Base-by-base conservation (phyloP, 345 rosid species). In the Rhizophora apiculata region DNA sequence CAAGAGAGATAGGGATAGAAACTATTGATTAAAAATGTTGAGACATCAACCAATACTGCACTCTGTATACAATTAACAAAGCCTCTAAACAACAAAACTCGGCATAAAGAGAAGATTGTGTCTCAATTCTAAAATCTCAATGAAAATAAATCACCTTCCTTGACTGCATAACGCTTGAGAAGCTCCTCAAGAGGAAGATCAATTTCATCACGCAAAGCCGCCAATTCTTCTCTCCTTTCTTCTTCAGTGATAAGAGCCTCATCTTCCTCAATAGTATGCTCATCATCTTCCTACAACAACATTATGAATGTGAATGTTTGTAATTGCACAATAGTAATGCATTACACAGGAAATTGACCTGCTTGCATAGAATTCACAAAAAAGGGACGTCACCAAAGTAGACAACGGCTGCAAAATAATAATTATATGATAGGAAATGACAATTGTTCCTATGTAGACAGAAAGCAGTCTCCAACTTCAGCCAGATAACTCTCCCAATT, bases 231-330 rank as follows among this genome's bases (percentile, higher is more conserved):
- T 78, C 81, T 87, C 69, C 98, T 89, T 82, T 96, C 99, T 76
- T 79, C 86, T 73, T 80, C 83, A 74, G 93, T 92, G 75, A 92
- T 85, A 55, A 80, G 86, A 72, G 92, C 94, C 78, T 92, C 98
- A 81, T 92, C 99, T 82, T 89, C 96, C 80, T 92, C 98, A 67
- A 96, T 78, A 55, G 96, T 96, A 65, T 81, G 90, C 86, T 96
- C 96, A 87, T 96, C 88, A 82, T 90, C 99, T 87, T 87, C 99
- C 99, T 96, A 89, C 83, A 89, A 77, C 85, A 81, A 72, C 60
- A 80, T 13, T 62, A 74, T 60, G 63, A 26, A 56, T 32, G 32
- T 68, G 68, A 37, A 54, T 20, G 21, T 22, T 39, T 20, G 31
- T 13, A 53, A 67, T 67, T 16, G 30, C 67, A 53, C 21, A 30